A percentile compares a stretch with the other conserved stretches of the same genome.
phyloP scores from a whole-genome alignment of 768 basidiomycete species.

The Tylopilus vinaceipallidus region DNA sequence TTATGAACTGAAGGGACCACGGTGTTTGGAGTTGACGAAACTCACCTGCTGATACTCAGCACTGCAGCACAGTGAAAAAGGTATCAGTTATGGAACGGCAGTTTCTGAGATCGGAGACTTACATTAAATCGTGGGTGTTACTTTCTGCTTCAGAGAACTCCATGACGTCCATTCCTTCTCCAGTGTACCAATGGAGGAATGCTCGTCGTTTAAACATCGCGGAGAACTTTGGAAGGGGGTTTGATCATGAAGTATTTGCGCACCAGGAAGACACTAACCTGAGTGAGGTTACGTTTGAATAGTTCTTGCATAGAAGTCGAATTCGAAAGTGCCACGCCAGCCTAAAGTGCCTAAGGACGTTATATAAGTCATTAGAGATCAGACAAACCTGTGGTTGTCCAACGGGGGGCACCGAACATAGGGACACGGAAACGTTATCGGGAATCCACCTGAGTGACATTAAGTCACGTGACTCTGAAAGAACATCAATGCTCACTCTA shows the following conservation, averaged over 20 bases:
- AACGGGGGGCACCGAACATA: conserved; percentile 81
- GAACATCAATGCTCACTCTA: conserved; percentile 54
- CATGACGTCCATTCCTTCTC: conserved; percentile 85
- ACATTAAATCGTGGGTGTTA: conserved; percentile 79
- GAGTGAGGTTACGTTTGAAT: conserved; percentile 68
- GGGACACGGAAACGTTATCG: conserved; percentile 82
- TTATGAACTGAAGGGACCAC: not conserved
- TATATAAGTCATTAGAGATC: not conserved
- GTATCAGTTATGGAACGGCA: conserved; percentile 3
- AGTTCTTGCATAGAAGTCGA: conserved; percentile 85
- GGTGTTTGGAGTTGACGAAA: not conserved
- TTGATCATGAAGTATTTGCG: conserved; percentile 1
- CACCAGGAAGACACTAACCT: conserved; percentile 38
- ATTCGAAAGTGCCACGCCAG: conserved; percentile 71
- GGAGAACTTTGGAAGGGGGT: conserved; percentile 49
- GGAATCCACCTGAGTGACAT: conserved; percentile 70
- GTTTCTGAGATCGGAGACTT: conserved; percentile 32
- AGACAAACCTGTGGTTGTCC: conserved; percentile 63
- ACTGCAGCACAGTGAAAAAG: conserved; percentile 36
- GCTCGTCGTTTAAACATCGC: conserved; percentile 83
- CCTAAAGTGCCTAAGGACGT: conserved; percentile 35
- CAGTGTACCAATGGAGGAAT: conserved; percentile 89
- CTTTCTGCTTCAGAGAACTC: conserved; percentile 89
- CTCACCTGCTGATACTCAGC: conserved; percentile 87
- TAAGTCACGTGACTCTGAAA: conserved; percentile 25